A percentile compares a stretch with the other conserved stretches of the same genome.
Evolutionary conservation across 2,329 filamentous ascomycete genomes (phyloP).

Genomic region (Lachnellula occidentalis): DNA sequence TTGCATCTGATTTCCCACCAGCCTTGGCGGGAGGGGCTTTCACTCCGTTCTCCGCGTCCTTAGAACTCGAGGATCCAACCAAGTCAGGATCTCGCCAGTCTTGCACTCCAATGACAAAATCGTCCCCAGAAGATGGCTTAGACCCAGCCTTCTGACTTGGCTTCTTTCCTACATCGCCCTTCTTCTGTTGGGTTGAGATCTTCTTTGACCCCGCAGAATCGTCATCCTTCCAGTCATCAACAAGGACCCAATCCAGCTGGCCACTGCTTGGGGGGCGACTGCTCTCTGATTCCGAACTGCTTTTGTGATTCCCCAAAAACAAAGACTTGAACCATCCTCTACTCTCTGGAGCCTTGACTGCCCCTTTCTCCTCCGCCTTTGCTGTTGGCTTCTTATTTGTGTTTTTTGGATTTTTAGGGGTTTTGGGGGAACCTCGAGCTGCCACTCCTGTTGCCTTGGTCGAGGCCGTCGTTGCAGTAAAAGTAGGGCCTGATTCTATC

Average conservation of each 20-base stretch:
- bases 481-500: slow-evolving; percentile 22
- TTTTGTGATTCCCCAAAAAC: slow-evolving; percentile 34
- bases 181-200: slow-evolving; percentile 40
- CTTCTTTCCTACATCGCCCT: slow-evolving; percentile 27
- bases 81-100: slow-evolving; percentile 81
- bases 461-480: slow-evolving; percentile 26
- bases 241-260: slow-evolving; percentile 66
- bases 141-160: slow-evolving; percentile 18
- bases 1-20: slow-evolving; percentile 26
- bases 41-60: slow-evolving; percentile 29
- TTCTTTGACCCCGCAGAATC: slow-evolving; percentile 34
- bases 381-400: slow-evolving; percentile 26
- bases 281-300: slow-evolving; percentile 40
- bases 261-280: slow-evolving; percentile 67
- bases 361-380: slow-evolving; percentile 20
- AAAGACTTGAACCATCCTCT: slow-evolving; percentile 42
- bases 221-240: slow-evolving; percentile 60
- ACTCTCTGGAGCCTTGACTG: slow-evolving; percentile 16
- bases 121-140: slow-evolving; percentile 42
- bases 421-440: slow-evolving; percentile 25
- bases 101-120: slow-evolving; percentile 77
- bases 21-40: slow-evolving; percentile 20
- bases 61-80: slow-evolving; percentile 36
- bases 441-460: slow-evolving; percentile 25
- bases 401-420: no score